Base-by-base conservation (phyloP, 2,329 filamentous ascomycete genomes). In the Fusarium paranaense region DNA sequence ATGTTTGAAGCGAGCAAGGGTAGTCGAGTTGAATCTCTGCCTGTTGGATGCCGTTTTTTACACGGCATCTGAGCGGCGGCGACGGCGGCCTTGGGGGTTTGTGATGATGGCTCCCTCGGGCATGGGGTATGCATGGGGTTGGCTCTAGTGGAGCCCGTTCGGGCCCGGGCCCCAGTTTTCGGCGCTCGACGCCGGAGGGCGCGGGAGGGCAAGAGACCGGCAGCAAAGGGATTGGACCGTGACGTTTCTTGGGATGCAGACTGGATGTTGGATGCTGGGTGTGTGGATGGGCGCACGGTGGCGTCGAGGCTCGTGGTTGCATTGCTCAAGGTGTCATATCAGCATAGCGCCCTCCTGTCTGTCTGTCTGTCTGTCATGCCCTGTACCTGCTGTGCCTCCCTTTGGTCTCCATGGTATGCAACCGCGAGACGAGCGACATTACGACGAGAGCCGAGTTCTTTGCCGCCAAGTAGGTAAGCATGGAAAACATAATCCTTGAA, bases 111-210 rank as follows among this genome's bases (percentile, higher is more conserved):
- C 9, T 40, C 42, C 50, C 66, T 59, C 68, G 57, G 67, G 40
- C 13, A 30, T 30, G 54, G 54, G 57, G 61, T 25, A 52, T 54
- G 50, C 30, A 54, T 63, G 32, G 61, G 70, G 64, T 63, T 57
- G 64, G 56, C 52, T 32, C 30, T 52, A 62, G 63, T 66, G 67
- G 72, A 50, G 56, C 27, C 66, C 50, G 25, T 71, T 64, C 72
- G 70, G 74, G 47, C 40, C 70, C 70, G 67, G 73, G 75, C 45
- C 56, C 73, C 73, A 69, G 54, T 69, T 67, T 67, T 74, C 59
- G 61, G 62, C 42, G 45, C 32, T 71, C 32, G 42, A 65, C 35
- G 27, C 62, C 69, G 69, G 73, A 74, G 67, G 57, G 45, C 22
- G 58, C 58, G 74, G 74, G 33, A 68, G 37, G 37, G 56, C 25